These are phyloP conservation scores for Geotrichum siamense DNA, from an alignment of 1,139 yeast species.

Conservation along the genomic window DNA sequence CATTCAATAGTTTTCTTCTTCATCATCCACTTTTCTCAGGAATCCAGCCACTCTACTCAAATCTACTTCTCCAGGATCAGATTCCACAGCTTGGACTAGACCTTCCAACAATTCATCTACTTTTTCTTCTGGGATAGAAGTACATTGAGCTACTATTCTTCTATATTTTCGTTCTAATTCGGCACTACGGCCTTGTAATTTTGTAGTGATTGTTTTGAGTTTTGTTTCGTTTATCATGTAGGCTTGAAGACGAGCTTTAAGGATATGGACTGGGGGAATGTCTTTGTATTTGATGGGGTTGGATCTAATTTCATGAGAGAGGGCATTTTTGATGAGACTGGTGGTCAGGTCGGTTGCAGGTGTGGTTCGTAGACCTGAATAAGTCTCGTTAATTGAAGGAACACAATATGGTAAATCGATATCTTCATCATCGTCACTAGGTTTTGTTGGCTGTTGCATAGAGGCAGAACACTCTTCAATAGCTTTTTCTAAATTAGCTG, in stretches of 20 bases:
- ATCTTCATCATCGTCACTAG: constrained; percentile 30
- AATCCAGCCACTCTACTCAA: constrained; percentile 47
- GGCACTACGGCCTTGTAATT: constrained; percentile 46
- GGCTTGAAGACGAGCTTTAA: constrained; percentile 74
- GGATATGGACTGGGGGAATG: constrained; percentile 55
- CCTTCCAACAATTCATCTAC: constrained; percentile 84
- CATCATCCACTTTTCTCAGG: constrained; percentile 36
- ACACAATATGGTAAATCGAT: constrained; percentile 72
- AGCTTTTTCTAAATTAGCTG: constrained; percentile 50
- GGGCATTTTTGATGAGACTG: constrained; percentile 4
- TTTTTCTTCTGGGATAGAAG: constrained; percentile 70
- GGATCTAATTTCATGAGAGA: constrained; percentile 2
- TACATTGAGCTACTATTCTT: constrained; percentile 82
- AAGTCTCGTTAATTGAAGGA: constrained; percentile 4
- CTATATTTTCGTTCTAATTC: constrained; percentile 79
- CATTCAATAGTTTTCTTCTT: no score
- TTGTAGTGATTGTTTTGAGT: constrained; percentile 45
- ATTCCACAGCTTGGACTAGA: constrained; percentile 82
- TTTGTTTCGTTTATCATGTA: constrained; percentile 58
- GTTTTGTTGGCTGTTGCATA: constrained; percentile 19
- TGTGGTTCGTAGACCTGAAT: not conserved
- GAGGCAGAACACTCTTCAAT: constrained; percentile 47
- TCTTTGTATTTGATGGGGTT: constrained; percentile 6
- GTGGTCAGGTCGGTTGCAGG: constrained; percentile 5
- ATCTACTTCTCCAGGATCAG: constrained; percentile 64